These are phyloP conservation scores for Chlorella variabilis DNA, from an alignment of 163 green algal genomes.

Conservation along the genomic window DNA sequence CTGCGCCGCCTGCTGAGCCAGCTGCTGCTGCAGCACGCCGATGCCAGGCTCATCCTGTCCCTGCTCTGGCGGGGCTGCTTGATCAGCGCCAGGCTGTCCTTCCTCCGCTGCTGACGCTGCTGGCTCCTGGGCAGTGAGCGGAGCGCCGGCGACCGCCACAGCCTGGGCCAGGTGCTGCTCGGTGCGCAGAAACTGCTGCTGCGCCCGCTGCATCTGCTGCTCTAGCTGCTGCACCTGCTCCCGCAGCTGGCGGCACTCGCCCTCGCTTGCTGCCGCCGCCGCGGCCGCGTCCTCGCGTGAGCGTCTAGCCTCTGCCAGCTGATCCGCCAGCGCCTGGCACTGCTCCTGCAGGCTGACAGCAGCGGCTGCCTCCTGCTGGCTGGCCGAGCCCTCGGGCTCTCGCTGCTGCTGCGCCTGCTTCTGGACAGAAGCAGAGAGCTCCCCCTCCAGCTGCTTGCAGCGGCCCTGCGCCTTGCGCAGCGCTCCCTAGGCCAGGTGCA, in stretches of 20 bases:
- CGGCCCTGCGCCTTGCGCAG: conserved; percentile 38
- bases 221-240: not conserved
- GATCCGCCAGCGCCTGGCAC: not conserved
- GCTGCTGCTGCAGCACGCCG: not conserved
- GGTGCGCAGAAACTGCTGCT: not conserved
- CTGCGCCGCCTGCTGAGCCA: not conserved
- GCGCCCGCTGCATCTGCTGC: conserved; percentile 2
- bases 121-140: not conserved
- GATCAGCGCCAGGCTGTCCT: not conserved
- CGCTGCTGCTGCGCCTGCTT: not conserved
- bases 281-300: conserved; percentile 9
- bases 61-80: too few species aligned
- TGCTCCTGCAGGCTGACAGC: not conserved
- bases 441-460: conserved; percentile 25
- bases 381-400: not conserved
- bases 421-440: conserved; percentile 4
- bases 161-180: conserved; percentile 9
- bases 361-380: not conserved
- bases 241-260: conserved; percentile 29
- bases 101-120: not conserved
- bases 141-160: not conserved
- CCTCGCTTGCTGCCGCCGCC: conserved; percentile 11
- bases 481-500: not conserved
- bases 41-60: not conserved
- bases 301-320: conserved; percentile 5